Evolutionary conservation across 495 filamentous ascomycete genomes (phyloP), one percentile per base, ranked within the genome.

Genomic region (Tuber indicum): DNA sequence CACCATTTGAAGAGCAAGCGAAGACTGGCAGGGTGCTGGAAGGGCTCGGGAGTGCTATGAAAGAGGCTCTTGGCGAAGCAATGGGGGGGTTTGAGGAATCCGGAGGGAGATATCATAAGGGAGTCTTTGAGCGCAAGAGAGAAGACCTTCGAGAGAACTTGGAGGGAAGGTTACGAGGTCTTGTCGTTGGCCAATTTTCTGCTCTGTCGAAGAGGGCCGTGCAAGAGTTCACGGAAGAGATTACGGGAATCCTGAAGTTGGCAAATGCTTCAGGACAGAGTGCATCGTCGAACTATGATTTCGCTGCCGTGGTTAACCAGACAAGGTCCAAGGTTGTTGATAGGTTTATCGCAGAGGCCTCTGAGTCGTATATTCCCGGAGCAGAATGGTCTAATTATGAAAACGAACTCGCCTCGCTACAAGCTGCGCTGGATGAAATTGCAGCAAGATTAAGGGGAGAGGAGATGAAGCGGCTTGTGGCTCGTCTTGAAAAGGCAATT

Each of bases 281-380:
- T 2, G 94, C 94, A 0, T 95, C 98, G 84, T 97, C 97, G 87
- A 93, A 93, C 75, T 98, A 99, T 82, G 96, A 98, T 83, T 99
- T 99, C 84, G 93, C 94, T 44, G 92, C 94, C 79, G 98, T 98
- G 74, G 96, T 99, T 3, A 90, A 91, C 44, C 86, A 90, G 71
- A 93, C 97, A 84, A 95, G 94, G 82, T 88, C 88, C 75, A 88
- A 88, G 81, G 91, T 93, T 14, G 82, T 97, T 39, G 88, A 91
- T 44, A 88, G 87, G 49, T 99, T 95, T 84, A 91, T 91, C 81
- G 87, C 89, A 75, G 92, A 94, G 78, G 95, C 93, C 12, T 88
- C 91, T 72, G 87, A 89, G 66, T 88, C 93, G 21, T 83, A 89
- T 23, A 92, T 99, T 43, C 88, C 92, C 41, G 93, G 90, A n/a